These are phyloP conservation scores for Camelina laxa DNA, from an alignment of 345 rosid genomes.

Conservation along the genomic window DNA sequence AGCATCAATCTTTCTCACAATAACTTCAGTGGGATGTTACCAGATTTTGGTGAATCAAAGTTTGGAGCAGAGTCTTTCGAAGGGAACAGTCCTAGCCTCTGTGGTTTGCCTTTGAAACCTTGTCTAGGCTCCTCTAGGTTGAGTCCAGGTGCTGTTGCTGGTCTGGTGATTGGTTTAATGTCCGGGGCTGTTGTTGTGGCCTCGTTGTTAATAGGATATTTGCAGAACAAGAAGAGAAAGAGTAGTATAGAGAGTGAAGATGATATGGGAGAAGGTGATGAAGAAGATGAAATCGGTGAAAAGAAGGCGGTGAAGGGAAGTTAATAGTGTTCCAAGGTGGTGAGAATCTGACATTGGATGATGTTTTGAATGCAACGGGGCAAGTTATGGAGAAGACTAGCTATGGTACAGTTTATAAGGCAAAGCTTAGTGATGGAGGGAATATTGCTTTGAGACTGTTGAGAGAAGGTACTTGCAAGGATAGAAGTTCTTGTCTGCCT, in stretches of 20 bases:
- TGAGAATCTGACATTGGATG: constrained; percentile 90
- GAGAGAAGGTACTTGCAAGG: constrained; percentile 97
- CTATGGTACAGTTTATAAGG: constrained; percentile 95
- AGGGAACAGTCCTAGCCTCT: constrained; percentile 82
- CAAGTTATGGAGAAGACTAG: constrained; percentile 95
- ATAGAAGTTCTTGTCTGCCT: constrained; percentile 70
- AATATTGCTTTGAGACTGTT: constrained; percentile 89
- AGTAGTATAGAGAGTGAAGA: constrained; percentile 66
- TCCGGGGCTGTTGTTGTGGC: constrained; percentile 85
- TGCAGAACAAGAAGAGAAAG: constrained; percentile 84
- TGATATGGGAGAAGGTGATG: constrained; percentile 71
- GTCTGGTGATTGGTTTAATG: constrained; percentile 93
- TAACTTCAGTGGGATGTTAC: constrained; percentile 82
- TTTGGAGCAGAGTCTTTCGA: constrained; percentile 70
- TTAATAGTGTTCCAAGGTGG: constrained; percentile 93
- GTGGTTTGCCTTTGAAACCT: constrained; percentile 78
- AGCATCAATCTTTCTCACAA: constrained; percentile 86
- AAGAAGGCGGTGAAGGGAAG: constrained; percentile 68
- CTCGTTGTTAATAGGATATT: constrained; percentile 81
- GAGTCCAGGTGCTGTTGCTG: constrained; percentile 92
- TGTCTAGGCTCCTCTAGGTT: constrained; percentile 68
- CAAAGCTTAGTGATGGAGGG: constrained; percentile 93
- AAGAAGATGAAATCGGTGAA: constrained; percentile 49
- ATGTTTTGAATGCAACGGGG: constrained; percentile 96
- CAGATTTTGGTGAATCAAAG: constrained; percentile 65